A percentile compares a stretch with the other conserved stretches of the same genome.
Evolutionary conservation across 169 alveolate species (phyloP).

Genomic region (Cryptosporidium baileyi): DNA sequence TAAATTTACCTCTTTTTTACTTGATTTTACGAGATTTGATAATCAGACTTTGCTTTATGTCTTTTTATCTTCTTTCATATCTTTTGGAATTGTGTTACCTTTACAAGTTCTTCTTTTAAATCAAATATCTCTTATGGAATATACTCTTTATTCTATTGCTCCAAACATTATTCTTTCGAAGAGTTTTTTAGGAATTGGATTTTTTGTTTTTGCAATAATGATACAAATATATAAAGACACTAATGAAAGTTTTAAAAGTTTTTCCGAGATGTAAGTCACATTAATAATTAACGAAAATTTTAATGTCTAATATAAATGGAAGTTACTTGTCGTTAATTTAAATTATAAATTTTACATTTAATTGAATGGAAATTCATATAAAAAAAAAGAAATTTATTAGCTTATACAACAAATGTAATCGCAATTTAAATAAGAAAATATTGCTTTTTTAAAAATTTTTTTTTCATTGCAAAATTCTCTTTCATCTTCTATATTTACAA

Average conservation of each 20-base stretch:
- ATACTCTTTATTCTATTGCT: conserved; percentile 16
- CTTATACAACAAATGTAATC: conserved; percentile 9
- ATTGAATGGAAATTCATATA: too few relatives aligned
- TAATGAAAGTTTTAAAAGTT: not conserved
- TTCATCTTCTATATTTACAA: not conserved
- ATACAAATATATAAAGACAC: not conserved
- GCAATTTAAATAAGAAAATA: not conserved
- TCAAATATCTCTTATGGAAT: conserved; percentile 1
- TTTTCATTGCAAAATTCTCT: not conserved
- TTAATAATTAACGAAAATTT: not conserved
- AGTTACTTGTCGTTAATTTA: not conserved
- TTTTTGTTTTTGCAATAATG: not conserved
- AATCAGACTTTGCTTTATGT: not conserved
- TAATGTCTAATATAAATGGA: not conserved
- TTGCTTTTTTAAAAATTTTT: not conserved
- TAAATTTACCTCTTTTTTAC: not conserved
- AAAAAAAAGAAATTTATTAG: not conserved
- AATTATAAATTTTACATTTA: too few relatives aligned
- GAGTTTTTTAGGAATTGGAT: not conserved
- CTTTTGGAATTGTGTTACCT: conserved; percentile 41
- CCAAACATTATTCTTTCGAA: conserved; percentile 3
- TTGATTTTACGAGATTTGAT: not conserved
- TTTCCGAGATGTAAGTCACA: not conserved
- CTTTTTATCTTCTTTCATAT: conserved; percentile 14
- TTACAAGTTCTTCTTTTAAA: conserved; percentile 3